These are phyloP conservation scores for Annulohypoxylon maeteangense DNA, from an alignment of 495 filamentous ascomycete genomes.

Conservation along the genomic window DNA sequence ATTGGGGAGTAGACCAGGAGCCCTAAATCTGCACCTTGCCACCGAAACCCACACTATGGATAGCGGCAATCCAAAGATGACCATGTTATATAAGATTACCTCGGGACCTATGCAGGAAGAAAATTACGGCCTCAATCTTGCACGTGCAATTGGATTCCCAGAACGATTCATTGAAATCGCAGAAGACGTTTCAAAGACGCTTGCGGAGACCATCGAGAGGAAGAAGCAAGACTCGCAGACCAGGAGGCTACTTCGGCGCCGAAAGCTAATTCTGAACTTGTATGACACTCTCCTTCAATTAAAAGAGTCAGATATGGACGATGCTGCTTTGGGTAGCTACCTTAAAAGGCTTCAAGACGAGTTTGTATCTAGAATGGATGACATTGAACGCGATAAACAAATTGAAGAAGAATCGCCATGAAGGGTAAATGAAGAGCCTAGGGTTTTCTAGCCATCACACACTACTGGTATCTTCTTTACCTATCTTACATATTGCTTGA, in stretches of 20 bases:
- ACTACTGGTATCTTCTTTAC: too few species aligned
- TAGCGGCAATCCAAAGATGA: constrained; percentile 66
- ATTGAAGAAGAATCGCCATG: not conserved
- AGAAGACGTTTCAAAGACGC: constrained; percentile 66
- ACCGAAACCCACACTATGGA: constrained; percentile 67
- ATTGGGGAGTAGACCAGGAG: constrained; percentile 75
- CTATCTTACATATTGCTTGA: not conserved
- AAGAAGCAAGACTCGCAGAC: constrained; percentile 66
- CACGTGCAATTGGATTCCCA: constrained; percentile 79
- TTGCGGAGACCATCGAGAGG: constrained; percentile 63
- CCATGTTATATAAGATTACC: constrained; percentile 84
- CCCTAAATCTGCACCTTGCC: constrained; percentile 82
- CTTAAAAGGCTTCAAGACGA: constrained; percentile 77
- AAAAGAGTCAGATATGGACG: constrained; percentile 73
- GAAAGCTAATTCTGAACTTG: constrained; percentile 78
- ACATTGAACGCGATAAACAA: constrained; percentile 53
- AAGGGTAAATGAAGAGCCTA: not conserved
- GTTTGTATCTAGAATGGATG: constrained; percentile 77
- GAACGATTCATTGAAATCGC: constrained; percentile 73
- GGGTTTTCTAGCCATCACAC: too few species aligned
- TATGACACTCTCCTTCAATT: constrained; percentile 81
- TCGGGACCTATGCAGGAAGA: constrained; percentile 75
- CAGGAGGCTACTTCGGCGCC: constrained; percentile 66
- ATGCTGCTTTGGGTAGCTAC: constrained; percentile 69
- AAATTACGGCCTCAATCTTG: constrained; percentile 83